Evolutionary conservation across 2,329 filamentous ascomycete species (phyloP).

Genomic region (Verticillium isaacii): DNA sequence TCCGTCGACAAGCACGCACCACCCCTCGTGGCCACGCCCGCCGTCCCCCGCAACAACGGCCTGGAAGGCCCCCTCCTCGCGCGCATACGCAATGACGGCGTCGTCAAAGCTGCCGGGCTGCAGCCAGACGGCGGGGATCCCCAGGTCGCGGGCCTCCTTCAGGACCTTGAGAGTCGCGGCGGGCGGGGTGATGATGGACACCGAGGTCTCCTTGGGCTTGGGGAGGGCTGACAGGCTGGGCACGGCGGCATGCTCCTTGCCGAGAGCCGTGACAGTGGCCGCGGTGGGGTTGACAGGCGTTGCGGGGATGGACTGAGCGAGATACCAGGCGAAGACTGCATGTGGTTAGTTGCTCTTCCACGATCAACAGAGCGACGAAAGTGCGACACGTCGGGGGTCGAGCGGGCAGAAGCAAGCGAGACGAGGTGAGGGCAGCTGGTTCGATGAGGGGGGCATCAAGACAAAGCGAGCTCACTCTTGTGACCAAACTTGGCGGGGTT

Average conservation of each 20-base stretch:
- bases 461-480: conserved; percentile 54
- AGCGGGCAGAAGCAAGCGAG: not conserved
- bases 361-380: not conserved
- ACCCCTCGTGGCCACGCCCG: conserved; percentile 66
- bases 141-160: conserved; percentile 68
- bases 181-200: conserved; percentile 87
- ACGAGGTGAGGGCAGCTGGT: not conserved
- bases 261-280: conserved; percentile 49
- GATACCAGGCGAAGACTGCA: conserved; percentile 87
- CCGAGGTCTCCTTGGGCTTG: conserved; percentile 63
- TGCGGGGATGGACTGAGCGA: conserved; percentile 67
- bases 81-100: conserved; percentile 65
- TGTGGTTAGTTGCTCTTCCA: conserved; percentile 3
- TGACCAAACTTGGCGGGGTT: conserved; percentile 84
- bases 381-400: too few relatives aligned
- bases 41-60: conserved; percentile 64
- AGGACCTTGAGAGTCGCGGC: conserved; percentile 69
- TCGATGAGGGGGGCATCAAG: not conserved
- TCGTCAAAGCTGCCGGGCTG: conserved; percentile 88
- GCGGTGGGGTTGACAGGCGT: conserved; percentile 78
- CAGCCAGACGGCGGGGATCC: conserved; percentile 75
- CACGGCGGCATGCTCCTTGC: conserved; percentile 56
- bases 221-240: conserved; percentile 61
- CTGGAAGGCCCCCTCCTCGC: conserved; percentile 55
- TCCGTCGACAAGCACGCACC: conserved; percentile 85